Evolutionary conservation across 768 basidiomycete genomes (phyloP), one percentile per base, ranked within the genome.

Genomic region (Termitomyces sp.): DNA sequence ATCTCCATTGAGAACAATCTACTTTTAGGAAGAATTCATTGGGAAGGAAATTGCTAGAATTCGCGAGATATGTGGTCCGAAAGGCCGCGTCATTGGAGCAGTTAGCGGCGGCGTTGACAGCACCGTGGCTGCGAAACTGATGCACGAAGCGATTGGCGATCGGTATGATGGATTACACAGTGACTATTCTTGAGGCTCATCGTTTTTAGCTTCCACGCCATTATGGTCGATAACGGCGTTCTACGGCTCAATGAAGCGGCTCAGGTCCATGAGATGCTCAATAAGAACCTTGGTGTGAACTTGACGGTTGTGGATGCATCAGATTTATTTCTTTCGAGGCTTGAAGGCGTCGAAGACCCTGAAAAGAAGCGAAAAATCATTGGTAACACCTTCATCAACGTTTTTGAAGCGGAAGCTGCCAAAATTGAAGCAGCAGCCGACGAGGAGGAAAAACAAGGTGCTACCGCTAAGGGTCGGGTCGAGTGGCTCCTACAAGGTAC

Each of bases 141-240:
- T 99, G 97, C 95, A 98, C 65, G 95, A 98, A 77, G 97, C 97
- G 30, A 98, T 99, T 66, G 97, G 97, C 31, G 94, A 98, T 71
- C 83, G 96, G 93, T 92, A 68, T 45, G 78, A 51, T 30, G 6
- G 18, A 15, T 31, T 46, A n/a, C 24, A 46, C 20, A 15, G 2
- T 4, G 27, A 5, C 50, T 22, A 54, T 44, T 54, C 58, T 27
- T 33, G 57, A 50, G 55, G 61, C 56, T 39, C 44, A 57, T 47
- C 34, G 30, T 42, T 50, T 34, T 8, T 66, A 96, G 95, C 60
- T 99, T 99, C 81, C 97, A 96, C 68, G 97, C 95, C 11, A 97
- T 98, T 76, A 95, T 98, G 95, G 97, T 98, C 46, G 96, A 98
- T 74, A 99, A 99, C 68, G 97, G 97, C 58, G 96, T 98, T 31